Evolutionary conservation across 495 filamentous ascomycete genomes (phyloP), one percentile per base, ranked within the genome.

Genomic region (Pyrenopolyporus hunteri): DNA sequence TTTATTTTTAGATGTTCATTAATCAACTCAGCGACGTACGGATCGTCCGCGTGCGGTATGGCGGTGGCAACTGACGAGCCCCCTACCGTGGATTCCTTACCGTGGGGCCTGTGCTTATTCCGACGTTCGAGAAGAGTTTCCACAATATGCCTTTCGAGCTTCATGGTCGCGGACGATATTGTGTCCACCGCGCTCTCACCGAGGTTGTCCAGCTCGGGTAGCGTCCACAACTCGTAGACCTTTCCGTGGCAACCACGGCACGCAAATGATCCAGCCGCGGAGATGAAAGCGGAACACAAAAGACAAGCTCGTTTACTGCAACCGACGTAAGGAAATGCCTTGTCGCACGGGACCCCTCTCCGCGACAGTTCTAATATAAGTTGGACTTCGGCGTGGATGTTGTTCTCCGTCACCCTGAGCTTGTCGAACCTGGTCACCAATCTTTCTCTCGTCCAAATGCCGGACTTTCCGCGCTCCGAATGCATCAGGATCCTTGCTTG

Each of bases 221-320:
- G 20, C 20, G 42, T 46, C 42, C 42, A 46, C 8, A 46, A 11
- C 14, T 46, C 42, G 8, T 46, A 46, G 14, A 46, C 42, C 10
- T 46, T 46, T 16, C 42, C 42, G 4, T 46, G 42, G 11, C 42
- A 46, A 14, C 42, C 42, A 8, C 42, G 42, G n/a, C 42, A 26
- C 16, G 25, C 25, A 13, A 46, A 46, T 31, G 28, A 31, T 13
- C 42, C 42, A 7, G 17, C 6, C 23, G 22, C 10, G 10, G 22
- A 25, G 16, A 46, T n/a, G 42, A 46, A 46, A 0, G 8, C 9
- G 23, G 10, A 29, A 28, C 42, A 46, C 13, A 46, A 23, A 2
- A 46, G 42, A 10, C 42, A 46, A 7, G 22, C 16, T n/a, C 42
- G 23, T 28, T 46, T 46, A 46, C 42, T 46, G 14, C 42, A 46